Evolutionary conservation across 164 flowering plant species (phyloP).

Genomic region (Buxus sempervirens): DNA sequence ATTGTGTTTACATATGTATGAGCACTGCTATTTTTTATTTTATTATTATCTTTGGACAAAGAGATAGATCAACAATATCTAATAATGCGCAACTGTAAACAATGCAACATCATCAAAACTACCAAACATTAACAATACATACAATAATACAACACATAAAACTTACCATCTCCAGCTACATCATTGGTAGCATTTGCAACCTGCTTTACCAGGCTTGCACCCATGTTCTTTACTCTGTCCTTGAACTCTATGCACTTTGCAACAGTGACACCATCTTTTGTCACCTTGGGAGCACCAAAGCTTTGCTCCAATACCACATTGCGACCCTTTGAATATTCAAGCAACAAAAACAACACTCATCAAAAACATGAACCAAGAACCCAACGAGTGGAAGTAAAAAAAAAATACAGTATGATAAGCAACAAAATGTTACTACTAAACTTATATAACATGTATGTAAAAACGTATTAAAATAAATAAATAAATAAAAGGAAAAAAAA

Average conservation of each 20-base stretch:
- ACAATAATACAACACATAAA: not conserved
- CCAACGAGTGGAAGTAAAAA: not conserved
- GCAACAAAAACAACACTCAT: not conserved
- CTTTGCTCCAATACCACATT: constrained; percentile 89
- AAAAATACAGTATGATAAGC: not conserved
- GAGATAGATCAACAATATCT: not conserved
- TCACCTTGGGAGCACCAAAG: constrained; percentile 92
- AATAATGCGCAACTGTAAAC: not conserved
- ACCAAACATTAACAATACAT: not conserved
- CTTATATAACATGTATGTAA: not conserved
- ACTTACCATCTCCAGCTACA: constrained; percentile 91
- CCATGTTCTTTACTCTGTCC: constrained; percentile 82
- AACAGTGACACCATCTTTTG: constrained; percentile 97
- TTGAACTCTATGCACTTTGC: constrained; percentile 94
- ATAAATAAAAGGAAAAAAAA: too few species aligned
- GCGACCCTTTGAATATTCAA: constrained; percentile 57
- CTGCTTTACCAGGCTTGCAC: constrained; percentile 97
- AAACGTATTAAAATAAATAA: too few species aligned
- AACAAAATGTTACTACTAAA: not conserved
- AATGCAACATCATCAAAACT: not conserved
- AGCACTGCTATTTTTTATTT: too few species aligned
- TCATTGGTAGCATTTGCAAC: constrained; percentile 98
- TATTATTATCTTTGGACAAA: not conserved
- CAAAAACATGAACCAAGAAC: not conserved
- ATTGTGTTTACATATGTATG: not conserved